A percentile compares a stretch with the other conserved stretches of the same genome.
These are phyloP conservation scores for Tolypocladium capitatum DNA, from an alignment of 2,329 filamentous ascomycete genomes.

Conservation along the genomic window DNA sequence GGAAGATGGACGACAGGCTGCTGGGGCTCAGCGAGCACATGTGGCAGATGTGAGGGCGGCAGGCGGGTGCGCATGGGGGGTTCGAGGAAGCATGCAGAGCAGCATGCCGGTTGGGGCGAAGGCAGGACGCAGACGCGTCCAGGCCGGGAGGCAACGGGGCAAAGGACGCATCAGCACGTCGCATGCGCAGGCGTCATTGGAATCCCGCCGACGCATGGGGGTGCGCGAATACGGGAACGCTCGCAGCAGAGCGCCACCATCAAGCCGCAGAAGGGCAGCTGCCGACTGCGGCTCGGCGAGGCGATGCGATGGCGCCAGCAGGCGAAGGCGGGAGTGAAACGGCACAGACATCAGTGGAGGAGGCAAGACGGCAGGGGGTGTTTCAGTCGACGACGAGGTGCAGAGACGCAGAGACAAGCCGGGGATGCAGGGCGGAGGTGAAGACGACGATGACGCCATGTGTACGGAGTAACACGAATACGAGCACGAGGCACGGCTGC, in stretches of 20 bases:
- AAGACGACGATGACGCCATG: not conserved
- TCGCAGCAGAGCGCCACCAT: not conserved
- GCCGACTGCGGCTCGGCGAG: not conserved
- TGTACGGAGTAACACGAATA: no score
- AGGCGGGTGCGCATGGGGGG: not conserved
- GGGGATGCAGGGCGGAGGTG: no score
- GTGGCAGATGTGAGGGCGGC: slow-evolving; percentile 39
- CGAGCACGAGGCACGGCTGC: no score
- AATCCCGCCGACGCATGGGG: no score
- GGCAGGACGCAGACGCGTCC: not conserved
- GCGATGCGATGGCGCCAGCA: not conserved
- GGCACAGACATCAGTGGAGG: not conserved
- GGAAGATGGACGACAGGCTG: slow-evolving; percentile 57
- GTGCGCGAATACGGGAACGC: not conserved
- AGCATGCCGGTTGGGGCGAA: not conserved
- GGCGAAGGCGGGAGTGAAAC: not conserved
- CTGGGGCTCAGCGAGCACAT: slow-evolving; percentile 58
- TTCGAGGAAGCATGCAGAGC: not conserved
- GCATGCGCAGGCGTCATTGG: not conserved
- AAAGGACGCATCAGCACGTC: not conserved
- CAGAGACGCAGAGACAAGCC: no score
- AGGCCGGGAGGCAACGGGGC: not conserved
- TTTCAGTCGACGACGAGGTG: not conserved
- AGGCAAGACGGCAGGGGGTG: not conserved
- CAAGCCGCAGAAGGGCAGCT: not conserved